Conservation (phyloP, 805 yeast species). For the Hanseniaspora mollemarum region DNA sequence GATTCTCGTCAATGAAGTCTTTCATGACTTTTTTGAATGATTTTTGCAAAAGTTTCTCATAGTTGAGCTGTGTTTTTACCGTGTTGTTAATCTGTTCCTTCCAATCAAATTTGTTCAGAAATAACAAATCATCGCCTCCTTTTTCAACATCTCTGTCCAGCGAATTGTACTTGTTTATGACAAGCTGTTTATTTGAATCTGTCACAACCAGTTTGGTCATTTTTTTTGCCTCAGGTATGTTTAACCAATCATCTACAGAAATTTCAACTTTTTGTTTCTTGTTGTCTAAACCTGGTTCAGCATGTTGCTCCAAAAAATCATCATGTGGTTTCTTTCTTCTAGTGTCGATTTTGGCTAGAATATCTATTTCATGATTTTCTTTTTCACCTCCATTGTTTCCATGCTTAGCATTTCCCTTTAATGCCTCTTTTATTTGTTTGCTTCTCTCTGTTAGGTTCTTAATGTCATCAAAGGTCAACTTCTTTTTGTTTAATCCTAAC, state of each 20-base stretch:
- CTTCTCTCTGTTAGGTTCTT: conserved; percentile 29
- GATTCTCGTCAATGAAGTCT: conserved; percentile 33
- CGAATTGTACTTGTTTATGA: conserved; percentile 31
- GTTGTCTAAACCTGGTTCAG: conserved; percentile 21
- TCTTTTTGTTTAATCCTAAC: conserved; percentile 77
- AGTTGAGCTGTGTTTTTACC: conserved; percentile 12
- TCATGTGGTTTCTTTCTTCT: conserved; percentile 24
- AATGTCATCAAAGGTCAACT: conserved; percentile 48
- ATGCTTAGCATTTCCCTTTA: conserved; percentile 21
- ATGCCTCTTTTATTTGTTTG: conserved; percentile 21
- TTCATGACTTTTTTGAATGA: conserved; percentile 18
- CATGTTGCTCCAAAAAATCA: conserved; percentile 19
- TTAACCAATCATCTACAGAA: conserved; percentile 64
- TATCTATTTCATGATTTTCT: conserved; percentile 66
- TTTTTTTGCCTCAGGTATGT: conserved; percentile 80
- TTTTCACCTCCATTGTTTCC: conserved; percentile 37
- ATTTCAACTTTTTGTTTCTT: conserved; percentile 33
- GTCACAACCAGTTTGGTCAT: conserved; percentile 68
- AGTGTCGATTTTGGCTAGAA: conserved; percentile 55
- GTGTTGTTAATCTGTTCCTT: conserved; percentile 20
- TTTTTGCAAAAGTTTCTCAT: conserved; percentile 16
- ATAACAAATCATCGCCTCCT: conserved; percentile 53
- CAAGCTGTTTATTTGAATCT: conserved; percentile 43
- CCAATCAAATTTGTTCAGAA: conserved; percentile 44
- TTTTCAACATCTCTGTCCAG: conserved; percentile 36